These are phyloP conservation scores for Pulveroboletus frians DNA, from an alignment of 768 basidiomycete species.

Conservation along the genomic window DNA sequence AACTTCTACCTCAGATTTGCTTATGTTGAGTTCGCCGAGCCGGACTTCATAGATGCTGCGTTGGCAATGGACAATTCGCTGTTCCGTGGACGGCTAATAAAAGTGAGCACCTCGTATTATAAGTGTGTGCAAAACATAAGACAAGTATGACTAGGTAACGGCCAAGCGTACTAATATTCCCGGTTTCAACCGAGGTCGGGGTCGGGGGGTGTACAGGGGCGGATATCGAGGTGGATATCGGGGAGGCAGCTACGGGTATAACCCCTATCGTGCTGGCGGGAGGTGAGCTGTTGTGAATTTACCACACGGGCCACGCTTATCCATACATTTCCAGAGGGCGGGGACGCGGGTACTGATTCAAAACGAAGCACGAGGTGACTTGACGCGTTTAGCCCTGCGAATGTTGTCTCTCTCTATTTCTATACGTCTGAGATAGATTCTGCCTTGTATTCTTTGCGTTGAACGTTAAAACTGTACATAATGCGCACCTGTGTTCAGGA, in stretches of 20 bases:
- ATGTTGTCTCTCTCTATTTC: slow-evolving; percentile 6
- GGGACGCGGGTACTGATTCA: slow-evolving; percentile 59
- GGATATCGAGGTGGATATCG: slow-evolving; percentile 58
- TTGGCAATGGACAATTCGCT: slow-evolving; percentile 93
- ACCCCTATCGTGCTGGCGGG: slow-evolving; percentile 61
- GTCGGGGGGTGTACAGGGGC: slow-evolving; percentile 63
- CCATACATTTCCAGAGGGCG: slow-evolving; percentile 46
- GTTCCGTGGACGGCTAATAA: slow-evolving; percentile 89
- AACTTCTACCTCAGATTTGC: slow-evolving; percentile 64
- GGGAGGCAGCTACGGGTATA: slow-evolving; percentile 49
- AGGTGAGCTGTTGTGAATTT: slow-evolving; percentile 45
- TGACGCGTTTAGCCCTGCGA: slow-evolving; percentile 8
- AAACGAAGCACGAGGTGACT: slow-evolving; percentile 17
- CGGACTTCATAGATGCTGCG: slow-evolving; percentile 86
- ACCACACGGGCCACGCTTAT: slow-evolving; percentile 11
- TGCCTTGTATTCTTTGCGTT: slow-evolving; percentile 26
- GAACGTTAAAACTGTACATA: slow-evolving; percentile 29
- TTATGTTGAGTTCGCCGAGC: slow-evolving; percentile 97
- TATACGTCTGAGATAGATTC: slow-evolving; percentile 17
- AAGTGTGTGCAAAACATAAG: background rate
- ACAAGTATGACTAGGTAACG: slow-evolving; percentile 61
- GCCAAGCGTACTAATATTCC: slow-evolving; percentile 95
- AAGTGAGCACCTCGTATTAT: slow-evolving; percentile 45
- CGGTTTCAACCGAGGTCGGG: slow-evolving; percentile 80
- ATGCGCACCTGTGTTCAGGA: slow-evolving; percentile 6